A percentile compares a stretch with the other conserved stretches of the same genome.
Evolutionary conservation across 2,329 filamentous ascomycete species (phyloP).

Genomic region (Monosporascus sp.): DNA sequence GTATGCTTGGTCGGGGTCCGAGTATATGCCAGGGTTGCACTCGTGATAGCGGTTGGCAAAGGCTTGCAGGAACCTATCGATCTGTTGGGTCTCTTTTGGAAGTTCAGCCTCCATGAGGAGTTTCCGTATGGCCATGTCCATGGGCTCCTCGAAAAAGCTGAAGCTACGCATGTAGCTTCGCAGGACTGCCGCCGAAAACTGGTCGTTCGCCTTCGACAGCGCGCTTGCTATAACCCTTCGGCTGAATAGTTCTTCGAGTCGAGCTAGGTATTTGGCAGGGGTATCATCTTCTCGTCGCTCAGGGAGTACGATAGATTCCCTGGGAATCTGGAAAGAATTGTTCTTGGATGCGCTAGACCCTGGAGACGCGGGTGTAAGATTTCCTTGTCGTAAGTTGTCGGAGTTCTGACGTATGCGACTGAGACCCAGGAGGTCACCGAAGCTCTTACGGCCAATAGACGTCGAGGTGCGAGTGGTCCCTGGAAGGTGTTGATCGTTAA

Average conservation of each 20-base stretch:
- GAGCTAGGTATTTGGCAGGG: conserved; percentile 79
- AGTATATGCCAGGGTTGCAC: conserved; percentile 95
- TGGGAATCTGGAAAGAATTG: conserved; percentile 72
- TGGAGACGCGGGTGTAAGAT: conserved; percentile 64
- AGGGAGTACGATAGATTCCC: conserved; percentile 67
- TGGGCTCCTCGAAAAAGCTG: conserved; percentile 90
- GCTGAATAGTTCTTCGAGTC: conserved; percentile 74
- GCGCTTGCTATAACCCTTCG: conserved; percentile 79
- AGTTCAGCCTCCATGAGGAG: conserved; percentile 94
- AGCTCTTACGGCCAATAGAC: conserved; percentile 87
- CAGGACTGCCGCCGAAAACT: conserved; percentile 76
- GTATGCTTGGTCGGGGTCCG: conserved; percentile 88
- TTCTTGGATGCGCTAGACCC: conserved; percentile 68
- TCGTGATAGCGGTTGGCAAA: conserved; percentile 97
- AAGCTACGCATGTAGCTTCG: conserved; percentile 95
- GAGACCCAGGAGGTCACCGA: conserved; percentile 80
- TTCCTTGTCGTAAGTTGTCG: conserved; percentile 65
- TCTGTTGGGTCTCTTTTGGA: conserved; percentile 96
- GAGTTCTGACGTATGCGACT: conserved; percentile 76
- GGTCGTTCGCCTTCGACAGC: conserved; percentile 78
- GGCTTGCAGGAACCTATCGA: conserved; percentile 86
- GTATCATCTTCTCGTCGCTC: conserved; percentile 83
- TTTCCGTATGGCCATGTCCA: conserved; percentile 96
- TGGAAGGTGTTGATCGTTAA: conserved; percentile 63
- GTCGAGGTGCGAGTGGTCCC: conserved; percentile 71